These are phyloP conservation scores for Penicillium sp. DNA, from an alignment of 2,329 filamentous ascomycete species.

Conservation along the genomic window DNA sequence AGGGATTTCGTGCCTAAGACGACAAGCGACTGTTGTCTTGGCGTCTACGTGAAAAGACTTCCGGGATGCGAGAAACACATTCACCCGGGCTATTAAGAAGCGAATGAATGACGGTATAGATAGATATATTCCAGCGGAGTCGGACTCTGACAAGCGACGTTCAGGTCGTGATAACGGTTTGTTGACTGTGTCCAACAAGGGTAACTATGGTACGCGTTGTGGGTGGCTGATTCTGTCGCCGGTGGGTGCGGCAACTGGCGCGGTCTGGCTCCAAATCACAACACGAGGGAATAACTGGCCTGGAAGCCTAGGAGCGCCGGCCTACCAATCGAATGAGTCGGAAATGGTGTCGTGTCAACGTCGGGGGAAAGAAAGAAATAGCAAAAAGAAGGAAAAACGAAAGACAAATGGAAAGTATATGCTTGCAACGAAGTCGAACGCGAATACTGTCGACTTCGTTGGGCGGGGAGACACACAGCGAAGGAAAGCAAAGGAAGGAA, in stretches of 20 bases:
- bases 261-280: conserved; percentile 9
- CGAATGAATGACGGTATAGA: conserved; percentile 4
- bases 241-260: conserved; percentile 11
- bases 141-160: neutral
- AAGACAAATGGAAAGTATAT: conserved; percentile 13
- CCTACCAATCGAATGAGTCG: neutral
- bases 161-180: conserved; percentile 1
- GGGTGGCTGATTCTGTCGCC: neutral
- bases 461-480: conserved; percentile 30
- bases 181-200: conserved; percentile 3
- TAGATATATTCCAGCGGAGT: neutral
- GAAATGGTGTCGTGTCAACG: neutral
- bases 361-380: neutral
- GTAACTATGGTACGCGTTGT: conserved; percentile 14
- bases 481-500: conserved; percentile 25
- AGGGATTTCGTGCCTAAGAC: conserved; percentile 7
- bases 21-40: conserved; percentile 7
- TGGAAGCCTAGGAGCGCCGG: neutral
- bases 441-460: conserved; percentile 21
- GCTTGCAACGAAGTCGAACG: conserved; percentile 14
- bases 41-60: neutral
- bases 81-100: neutral
- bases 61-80: neutral
- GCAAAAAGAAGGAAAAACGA: conserved; percentile 1
- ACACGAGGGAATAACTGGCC: conserved; percentile 7